Evolutionary conservation across 2,329 filamentous ascomycete species (phyloP).

Genomic region (Phialophora chinensis): DNA sequence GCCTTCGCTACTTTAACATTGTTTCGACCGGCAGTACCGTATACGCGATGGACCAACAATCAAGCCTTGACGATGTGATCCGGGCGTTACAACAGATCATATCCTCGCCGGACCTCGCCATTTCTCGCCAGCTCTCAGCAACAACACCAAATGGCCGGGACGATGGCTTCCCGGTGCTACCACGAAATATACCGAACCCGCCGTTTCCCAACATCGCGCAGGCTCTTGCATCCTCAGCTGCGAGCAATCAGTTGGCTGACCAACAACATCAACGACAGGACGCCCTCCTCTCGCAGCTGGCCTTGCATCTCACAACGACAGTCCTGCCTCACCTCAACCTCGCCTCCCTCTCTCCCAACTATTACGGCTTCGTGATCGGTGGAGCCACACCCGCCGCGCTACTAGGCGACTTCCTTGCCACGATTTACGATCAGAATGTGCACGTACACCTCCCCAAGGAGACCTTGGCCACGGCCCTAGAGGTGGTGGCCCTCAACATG

Average conservation of each 20-base stretch:
- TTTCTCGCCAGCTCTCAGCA: conserved; percentile 13
- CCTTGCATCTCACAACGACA: conserved; percentile 48
- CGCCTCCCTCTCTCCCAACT: conserved; percentile 68
- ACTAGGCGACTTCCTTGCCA: conserved; percentile 83
- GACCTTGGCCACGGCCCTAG: conserved; percentile 75
- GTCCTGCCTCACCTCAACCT: conserved; percentile 66
- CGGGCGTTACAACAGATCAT: conserved; percentile 1
- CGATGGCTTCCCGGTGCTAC: not conserved
- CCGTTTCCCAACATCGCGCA: not conserved
- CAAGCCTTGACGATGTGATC: conserved; percentile 13
- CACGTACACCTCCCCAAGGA: conserved; percentile 80
- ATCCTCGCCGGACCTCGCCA: conserved; percentile 11
- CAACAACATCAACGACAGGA: not conserved
- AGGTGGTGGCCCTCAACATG: conserved; percentile 73
- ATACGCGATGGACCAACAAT: conserved; percentile 6
- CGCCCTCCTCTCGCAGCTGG: conserved; percentile 18
- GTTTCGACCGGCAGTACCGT: not conserved
- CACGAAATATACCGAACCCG: conserved; percentile 4
- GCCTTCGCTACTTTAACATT: not conserved
- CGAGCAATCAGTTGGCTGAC: not conserved
- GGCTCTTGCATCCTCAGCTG: not conserved
- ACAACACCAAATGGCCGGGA: not conserved
- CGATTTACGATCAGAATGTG: conserved; percentile 80
- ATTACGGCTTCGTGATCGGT: conserved; percentile 90
- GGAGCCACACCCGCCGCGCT: conserved; percentile 78